Evolutionary conservation across 345 rosid genomes (phyloP), one percentile per base, ranked within the genome.

Genomic region (Rhodamnia argentea): DNA sequence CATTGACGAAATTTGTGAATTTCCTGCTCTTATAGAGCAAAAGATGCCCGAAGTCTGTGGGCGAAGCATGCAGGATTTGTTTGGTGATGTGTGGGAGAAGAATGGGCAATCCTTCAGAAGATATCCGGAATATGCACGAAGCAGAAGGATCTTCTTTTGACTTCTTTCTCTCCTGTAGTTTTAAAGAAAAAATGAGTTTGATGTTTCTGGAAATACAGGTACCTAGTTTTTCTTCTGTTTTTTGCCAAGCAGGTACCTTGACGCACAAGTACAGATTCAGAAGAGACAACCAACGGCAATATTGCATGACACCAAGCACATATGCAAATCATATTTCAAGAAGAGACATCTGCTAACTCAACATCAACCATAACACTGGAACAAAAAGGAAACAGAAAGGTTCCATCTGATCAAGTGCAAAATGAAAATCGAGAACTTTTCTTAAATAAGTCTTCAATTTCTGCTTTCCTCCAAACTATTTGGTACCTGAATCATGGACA

Each of bases 41-140:
- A 85, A 96, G 96, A 88, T 94, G 95, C 91, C 92, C 92, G 92
- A 97, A 94, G 90, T 97, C 99, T 44, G 85, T 89, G 24, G 84
- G 86, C 42, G 96, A 91, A 56, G 97, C 93, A 57, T 88, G 85
- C 20, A 97, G 92, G 88, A 95, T 93, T 88, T 97, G 99, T 85
- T 94, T 95, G 54, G 96, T 96, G 85, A 97, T 88, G 90, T 92
- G 93, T 6, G 98, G 98, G 86, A 97, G 99, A 91, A 95, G 92
- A 86, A 94, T 91, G 0, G 97, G 97, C 89, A 97, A 90, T 58
- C 99, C 98, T 85, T 97, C 99, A 27, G 99, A 97, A 5, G 99
- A 95, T 93, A 97, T 96, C 74, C 99, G 93, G 87, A 96, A 97
- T 78, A 91, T 51, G 90, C 99, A 96, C 52, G 92, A 92, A 15